Evolutionary conservation across 2,329 filamentous ascomycete genomes (phyloP).

Genomic region (Colletotrichum horii): DNA sequence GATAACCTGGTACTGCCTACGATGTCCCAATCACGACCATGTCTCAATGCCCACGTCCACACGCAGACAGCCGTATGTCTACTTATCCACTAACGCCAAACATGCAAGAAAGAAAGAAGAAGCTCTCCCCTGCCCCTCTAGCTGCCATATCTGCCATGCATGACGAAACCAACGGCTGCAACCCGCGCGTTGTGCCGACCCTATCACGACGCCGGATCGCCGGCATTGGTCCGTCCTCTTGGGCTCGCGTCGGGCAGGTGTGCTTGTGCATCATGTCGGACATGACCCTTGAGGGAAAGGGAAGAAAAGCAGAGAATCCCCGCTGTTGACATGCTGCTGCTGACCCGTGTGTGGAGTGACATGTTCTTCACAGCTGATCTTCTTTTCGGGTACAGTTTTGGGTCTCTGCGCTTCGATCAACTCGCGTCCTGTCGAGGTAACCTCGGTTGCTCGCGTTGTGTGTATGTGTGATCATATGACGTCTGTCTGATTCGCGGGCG

Average conservation of each 20-base stretch:
- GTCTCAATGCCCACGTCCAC: not conserved
- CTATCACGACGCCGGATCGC: not conserved
- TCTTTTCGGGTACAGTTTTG: not conserved
- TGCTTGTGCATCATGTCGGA: slow-evolving; percentile 8
- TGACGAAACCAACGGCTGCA: not conserved
- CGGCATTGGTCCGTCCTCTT: not conserved
- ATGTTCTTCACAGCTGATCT: not conserved
- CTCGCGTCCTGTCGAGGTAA: not conserved
- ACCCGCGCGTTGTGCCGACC: not conserved
- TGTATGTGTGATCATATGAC: not conserved
- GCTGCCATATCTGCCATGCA: not conserved
- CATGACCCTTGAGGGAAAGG: not conserved
- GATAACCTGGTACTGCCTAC: not conserved
- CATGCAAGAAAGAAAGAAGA: not conserved
- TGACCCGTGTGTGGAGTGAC: not conserved
- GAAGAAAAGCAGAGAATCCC: not conserved
- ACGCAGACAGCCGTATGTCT: no score
- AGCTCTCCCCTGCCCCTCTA: not conserved
- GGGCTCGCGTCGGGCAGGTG: slow-evolving; percentile 17
- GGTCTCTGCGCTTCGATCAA: not conserved
- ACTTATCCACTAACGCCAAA: not conserved
- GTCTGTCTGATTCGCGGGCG: not conserved
- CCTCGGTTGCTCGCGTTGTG: not conserved
- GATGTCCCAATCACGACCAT: not conserved
- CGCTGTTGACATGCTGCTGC: not conserved